These are phyloP conservation scores for Cyclostephanos invisitatus DNA, from an alignment of 108 stramenopile genomes.

Conservation along the genomic window DNA sequence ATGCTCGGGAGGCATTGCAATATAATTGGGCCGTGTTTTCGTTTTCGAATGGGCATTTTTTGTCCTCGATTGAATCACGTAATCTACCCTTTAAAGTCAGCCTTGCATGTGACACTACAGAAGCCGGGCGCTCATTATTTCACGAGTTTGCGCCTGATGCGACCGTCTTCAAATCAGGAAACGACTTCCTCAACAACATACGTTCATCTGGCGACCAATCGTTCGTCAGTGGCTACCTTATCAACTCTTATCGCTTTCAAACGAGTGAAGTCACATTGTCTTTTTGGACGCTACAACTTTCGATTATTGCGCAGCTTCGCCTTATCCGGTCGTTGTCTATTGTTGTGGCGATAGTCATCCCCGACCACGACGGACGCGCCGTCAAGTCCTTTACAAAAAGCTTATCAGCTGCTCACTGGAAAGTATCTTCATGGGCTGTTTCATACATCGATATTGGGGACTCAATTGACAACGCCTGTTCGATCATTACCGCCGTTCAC, in stretches of 20 bases:
- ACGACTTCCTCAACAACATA: constrained; percentile 7
- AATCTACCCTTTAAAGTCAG: background rate
- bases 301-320: constrained; percentile 1
- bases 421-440: background rate
- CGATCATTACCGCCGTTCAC: too few relatives aligned
- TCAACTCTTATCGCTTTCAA: constrained; percentile 9
- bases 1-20: background rate
- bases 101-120: background rate
- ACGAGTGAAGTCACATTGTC: background rate
- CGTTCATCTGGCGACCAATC: background rate
- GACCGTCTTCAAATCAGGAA: background rate
- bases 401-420: background rate
- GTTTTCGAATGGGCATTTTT: constrained; percentile 10
- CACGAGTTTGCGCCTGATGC: background rate
- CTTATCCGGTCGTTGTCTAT: background rate
- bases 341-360: background rate
- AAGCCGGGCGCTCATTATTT: background rate
- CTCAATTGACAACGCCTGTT: background rate
- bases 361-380: background rate
- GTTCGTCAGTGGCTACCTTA: constrained; percentile 7
- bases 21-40: background rate
- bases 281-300: constrained; percentile 2
- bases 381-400: background rate
- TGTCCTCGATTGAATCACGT: background rate
- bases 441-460: constrained; percentile 1